Evolutionary conservation across 2,329 filamentous ascomycete species (phyloP).

Genomic region (Colletotrichum cereale): DNA sequence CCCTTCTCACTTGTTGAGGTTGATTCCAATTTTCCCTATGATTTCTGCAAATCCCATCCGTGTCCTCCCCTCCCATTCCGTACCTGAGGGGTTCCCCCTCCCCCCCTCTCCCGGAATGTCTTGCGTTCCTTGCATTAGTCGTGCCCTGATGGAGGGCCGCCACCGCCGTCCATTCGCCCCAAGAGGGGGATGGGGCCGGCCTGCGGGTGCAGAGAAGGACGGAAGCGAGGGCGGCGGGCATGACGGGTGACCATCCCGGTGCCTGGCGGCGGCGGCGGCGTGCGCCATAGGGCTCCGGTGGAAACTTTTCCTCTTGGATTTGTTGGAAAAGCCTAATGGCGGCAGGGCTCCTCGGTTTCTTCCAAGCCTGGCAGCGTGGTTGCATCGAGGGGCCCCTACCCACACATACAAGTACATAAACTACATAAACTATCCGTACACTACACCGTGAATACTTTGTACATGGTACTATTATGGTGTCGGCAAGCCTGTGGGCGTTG

Average conservation of each 20-base stretch:
- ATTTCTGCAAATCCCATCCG: constrained; percentile 5
- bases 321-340: constrained; percentile 7
- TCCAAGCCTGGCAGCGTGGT: constrained; percentile 11
- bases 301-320: too few relatives aligned
- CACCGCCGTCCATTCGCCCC: constrained; percentile 21
- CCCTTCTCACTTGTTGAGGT: constrained; percentile 16
- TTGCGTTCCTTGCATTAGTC: constrained; percentile 39
- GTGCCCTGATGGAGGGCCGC: constrained; percentile 30
- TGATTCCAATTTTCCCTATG: not conserved
- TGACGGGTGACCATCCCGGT: constrained; percentile 26
- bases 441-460: too few relatives aligned
- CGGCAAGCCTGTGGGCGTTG: not conserved
- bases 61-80: not conserved
- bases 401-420: too few relatives aligned
- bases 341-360: constrained; percentile 5
- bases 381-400: constrained; percentile 5
- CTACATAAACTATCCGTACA: too few relatives aligned
- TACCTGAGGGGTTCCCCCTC: not conserved
- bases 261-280: constrained; percentile 1
- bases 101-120: not conserved
- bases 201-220: constrained; percentile 25
- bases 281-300: constrained; percentile 22
- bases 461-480: not conserved
- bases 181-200: not conserved
- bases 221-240: constrained; percentile 27